These are phyloP conservation scores for Phytophthora sp. DNA, from an alignment of 352 stramenopile species.

Conservation along the genomic window DNA sequence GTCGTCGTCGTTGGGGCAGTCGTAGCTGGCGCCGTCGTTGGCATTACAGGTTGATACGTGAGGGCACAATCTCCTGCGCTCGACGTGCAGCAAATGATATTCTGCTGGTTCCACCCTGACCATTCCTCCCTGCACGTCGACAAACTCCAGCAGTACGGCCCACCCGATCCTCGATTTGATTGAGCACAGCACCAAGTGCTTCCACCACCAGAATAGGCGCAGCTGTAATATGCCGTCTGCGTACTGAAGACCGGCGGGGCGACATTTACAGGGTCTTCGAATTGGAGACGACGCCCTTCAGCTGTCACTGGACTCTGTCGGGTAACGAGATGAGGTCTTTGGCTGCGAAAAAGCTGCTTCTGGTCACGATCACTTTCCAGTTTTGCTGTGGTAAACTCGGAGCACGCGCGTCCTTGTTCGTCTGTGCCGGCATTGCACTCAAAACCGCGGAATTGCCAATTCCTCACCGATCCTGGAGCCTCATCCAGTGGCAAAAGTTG, in stretches of 20 bases:
- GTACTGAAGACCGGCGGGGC: slow-evolving; percentile 35
- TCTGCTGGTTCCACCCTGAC: slow-evolving; percentile 47
- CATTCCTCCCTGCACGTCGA: slow-evolving; percentile 42
- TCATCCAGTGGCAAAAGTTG: slow-evolving; percentile 1
- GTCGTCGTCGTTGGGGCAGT: slow-evolving; percentile 14
- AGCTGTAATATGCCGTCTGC: slow-evolving; percentile 51
- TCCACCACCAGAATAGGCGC: slow-evolving; percentile 29
- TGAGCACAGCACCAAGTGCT: slow-evolving; percentile 55
- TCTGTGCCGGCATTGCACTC: slow-evolving; percentile 31
- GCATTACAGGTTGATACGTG: slow-evolving; percentile 50
- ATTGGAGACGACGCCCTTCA: slow-evolving; percentile 46
- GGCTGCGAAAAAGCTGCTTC: neutral
- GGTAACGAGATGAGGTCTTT: slow-evolving; percentile 20
- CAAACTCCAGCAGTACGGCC: slow-evolving; percentile 49
- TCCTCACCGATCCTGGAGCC: neutral
- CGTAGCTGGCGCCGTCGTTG: slow-evolving; percentile 22
- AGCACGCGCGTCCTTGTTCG: slow-evolving; percentile 28
- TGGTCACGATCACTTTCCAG: slow-evolving; percentile 33
- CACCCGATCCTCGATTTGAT: slow-evolving; percentile 33
- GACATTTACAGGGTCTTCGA: slow-evolving; percentile 27
- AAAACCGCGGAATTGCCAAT: slow-evolving; percentile 55
- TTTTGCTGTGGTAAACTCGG: slow-evolving; percentile 32
- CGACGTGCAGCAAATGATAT: slow-evolving; percentile 57
- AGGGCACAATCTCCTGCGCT: slow-evolving; percentile 39
- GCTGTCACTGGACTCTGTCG: slow-evolving; percentile 1